Percentiles rank a stretch among this genome's conserved stretches.
phyloP scores from a whole-genome alignment of 306 rosid genomes.

The Cucurbita pepo region DNA sequence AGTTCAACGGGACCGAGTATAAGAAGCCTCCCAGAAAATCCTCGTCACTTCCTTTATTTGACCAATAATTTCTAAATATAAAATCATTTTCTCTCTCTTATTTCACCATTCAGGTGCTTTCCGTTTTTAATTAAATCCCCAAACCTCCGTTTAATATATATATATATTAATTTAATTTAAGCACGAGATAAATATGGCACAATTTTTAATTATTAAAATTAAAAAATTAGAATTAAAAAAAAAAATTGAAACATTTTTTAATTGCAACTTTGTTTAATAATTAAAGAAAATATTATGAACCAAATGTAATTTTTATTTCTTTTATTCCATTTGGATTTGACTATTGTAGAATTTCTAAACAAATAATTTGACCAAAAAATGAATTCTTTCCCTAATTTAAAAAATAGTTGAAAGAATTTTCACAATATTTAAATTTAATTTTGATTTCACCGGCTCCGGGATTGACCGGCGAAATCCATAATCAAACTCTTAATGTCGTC shows the following conservation, averaged over 20 bases:
- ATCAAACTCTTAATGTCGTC: slow-evolving; percentile 31
- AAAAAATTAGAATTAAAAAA: no score
- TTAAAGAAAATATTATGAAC: no score
- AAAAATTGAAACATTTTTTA: no score
- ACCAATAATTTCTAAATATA: neutral
- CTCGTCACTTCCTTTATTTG: neutral
- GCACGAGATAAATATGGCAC: neutral
- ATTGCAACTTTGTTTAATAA: no score
- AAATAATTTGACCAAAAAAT: neutral
- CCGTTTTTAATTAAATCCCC: neutral
- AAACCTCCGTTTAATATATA: neutral
- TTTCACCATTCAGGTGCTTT: neutral
- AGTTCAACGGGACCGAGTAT: neutral
- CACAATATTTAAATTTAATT: neutral
- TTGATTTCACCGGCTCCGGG: slow-evolving; percentile 12
- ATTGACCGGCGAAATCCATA: slow-evolving; percentile 29
- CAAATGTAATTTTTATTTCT: neutral
- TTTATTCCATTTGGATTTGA: neutral
- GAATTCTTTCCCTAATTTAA: neutral
- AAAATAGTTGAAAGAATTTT: neutral
- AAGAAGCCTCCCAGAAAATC: neutral
- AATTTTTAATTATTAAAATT: no score
- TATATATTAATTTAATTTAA: neutral
- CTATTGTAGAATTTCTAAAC: neutral
- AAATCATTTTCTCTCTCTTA: neutral